These are phyloP conservation scores for Ascobolus immersus DNA, from an alignment of 495 filamentous ascomycete genomes.

Conservation along the genomic window DNA sequence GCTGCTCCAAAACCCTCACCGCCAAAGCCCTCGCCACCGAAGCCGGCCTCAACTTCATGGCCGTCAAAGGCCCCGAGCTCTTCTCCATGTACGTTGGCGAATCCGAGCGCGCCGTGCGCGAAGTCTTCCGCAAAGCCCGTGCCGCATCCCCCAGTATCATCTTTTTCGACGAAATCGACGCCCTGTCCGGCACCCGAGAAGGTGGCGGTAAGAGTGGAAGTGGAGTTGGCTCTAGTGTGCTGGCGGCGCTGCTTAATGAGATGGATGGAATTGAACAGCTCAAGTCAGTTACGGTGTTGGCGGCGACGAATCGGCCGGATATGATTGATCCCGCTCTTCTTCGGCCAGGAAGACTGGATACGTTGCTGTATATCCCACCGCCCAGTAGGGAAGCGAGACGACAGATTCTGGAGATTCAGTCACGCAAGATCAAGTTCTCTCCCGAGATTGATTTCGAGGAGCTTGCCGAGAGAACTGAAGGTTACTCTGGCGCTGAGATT, in stretches of 20 bases:
- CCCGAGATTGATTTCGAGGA: conserved; percentile 38
- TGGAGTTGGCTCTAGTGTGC: conserved; percentile 42
- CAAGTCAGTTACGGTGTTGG: conserved; percentile 67
- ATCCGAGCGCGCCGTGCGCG: conserved; percentile 66
- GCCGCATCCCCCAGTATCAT: conserved; percentile 78
- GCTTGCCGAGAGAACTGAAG: conserved; percentile 46
- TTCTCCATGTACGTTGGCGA: conserved; percentile 96
- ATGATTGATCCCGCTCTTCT: conserved; percentile 66
- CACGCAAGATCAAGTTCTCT: conserved; percentile 31
- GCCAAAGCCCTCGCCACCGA: conserved; percentile 85
- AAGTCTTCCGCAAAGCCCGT: conserved; percentile 68
- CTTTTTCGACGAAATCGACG: conserved; percentile 96
- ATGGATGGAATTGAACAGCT: conserved; percentile 86
- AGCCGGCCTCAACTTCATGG: conserved; percentile 77
- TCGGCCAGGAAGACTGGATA: conserved; percentile 67
- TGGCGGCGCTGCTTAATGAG: conserved; percentile 80
- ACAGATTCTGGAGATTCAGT: conserved; percentile 49
- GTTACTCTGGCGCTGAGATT: conserved; percentile 75
- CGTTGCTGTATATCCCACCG: conserved; percentile 70
- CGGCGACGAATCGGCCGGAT: conserved; percentile 82
- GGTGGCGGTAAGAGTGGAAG: conserved; percentile 23
- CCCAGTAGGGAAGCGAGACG: conserved; percentile 49
- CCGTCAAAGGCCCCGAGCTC: conserved; percentile 87
- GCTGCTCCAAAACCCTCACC: conserved; percentile 85
- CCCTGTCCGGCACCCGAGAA: conserved; percentile 53